These are phyloP conservation scores for Fonsecaea monophora DNA, from an alignment of 2,329 filamentous ascomycete genomes.

Conservation along the genomic window DNA sequence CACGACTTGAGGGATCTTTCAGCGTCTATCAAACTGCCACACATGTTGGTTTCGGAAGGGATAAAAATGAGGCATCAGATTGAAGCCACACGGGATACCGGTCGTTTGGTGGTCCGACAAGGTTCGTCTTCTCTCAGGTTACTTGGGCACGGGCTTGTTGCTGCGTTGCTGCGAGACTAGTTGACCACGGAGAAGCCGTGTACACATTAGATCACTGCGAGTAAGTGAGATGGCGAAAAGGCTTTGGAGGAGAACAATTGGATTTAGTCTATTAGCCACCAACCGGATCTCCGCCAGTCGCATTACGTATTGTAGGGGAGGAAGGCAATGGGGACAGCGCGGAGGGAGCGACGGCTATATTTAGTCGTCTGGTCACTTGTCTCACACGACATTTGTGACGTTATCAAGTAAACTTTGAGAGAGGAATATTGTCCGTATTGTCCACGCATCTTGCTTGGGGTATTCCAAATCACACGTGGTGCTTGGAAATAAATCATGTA, in stretches of 20 bases:
- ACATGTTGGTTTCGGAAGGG: background rate
- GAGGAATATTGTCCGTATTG: background rate
- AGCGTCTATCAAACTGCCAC: background rate
- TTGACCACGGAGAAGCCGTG: background rate
- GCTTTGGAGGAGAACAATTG: background rate
- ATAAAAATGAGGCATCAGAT: background rate
- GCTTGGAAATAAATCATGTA: no score
- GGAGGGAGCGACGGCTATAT: background rate
- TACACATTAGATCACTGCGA: background rate
- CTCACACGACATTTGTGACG: background rate
- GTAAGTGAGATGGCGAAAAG: constrained; percentile 1
- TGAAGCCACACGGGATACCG: background rate
- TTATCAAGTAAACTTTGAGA: background rate
- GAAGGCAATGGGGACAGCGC: background rate
- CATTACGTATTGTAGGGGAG: background rate
- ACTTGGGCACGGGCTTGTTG: background rate
- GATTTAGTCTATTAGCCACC: background rate
- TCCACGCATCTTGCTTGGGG: background rate
- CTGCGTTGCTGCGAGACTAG: background rate
- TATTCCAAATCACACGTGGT: background rate
- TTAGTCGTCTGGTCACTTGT: background rate
- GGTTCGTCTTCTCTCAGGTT: background rate
- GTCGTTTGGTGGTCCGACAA: background rate
- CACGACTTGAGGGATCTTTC: background rate
- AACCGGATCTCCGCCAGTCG: constrained; percentile 7